Base-by-base conservation (phyloP, 129 eudicot species). In the Rutidosis leptorrhynchoides region DNA sequence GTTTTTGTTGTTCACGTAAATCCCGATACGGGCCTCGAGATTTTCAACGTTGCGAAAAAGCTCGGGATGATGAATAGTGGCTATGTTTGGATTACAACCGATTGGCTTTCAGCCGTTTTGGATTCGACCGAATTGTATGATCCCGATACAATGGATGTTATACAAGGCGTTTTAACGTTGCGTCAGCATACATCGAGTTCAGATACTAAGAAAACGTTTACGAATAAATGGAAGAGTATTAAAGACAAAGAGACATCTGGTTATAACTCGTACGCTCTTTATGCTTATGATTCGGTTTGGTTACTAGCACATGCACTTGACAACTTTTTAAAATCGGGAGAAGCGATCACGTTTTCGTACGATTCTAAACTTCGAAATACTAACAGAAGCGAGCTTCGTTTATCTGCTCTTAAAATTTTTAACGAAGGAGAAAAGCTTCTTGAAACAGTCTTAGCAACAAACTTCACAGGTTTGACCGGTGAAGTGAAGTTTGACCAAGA, bases 261-360 rank as follows among this genome's bases (percentile, higher is more conserved):
- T 23, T 80, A 80, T 21, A 93, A 93, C 67, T 82, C 99, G 3
- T 93, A 88, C 60, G 96, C 96, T 5, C 75, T 85, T 10, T 93
- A 89, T 56, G 96, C 99, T 30, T 93, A 93, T 73, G 99, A 93
- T 73, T 75, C 99, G 0, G 87, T 93, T 2, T 86, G 96, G 96
- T 66, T 89, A 52, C 82, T 90, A 40, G 96, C 99, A n/a, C 89
- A 68, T 62, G 96, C 96, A 62, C 92, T 93, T 49, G 93, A 89
- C 55, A 63, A 32, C 28, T 85, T 80, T 60, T 64, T 89, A 15
- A 77, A 69, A 12, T 63, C 79, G 5, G 95, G 87, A 29, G 86
- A 77, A 62, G 48, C 25, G 19, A 57, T 89, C 14, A 75, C 81
- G 4, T 93, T 93, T 69, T 83, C 90, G 1, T 80, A 76, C 20